Evolutionary conservation across 352 stramenopile genomes (phyloP), one percentile per base, ranked within the genome.

Genomic region (Phytophthora podocarpi): DNA sequence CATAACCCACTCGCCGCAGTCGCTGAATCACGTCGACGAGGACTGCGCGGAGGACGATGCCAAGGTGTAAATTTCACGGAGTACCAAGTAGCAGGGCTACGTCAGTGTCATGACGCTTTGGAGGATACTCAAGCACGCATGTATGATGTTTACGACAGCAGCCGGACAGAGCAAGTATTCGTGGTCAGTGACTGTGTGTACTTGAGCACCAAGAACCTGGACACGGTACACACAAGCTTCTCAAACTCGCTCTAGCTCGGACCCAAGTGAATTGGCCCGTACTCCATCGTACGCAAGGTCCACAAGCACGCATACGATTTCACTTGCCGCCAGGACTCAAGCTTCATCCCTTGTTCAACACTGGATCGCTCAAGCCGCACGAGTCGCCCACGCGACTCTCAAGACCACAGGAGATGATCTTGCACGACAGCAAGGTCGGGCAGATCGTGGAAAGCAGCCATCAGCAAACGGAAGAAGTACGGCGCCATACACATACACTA

Each of bases 321-420:
- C 63, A 64, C 18, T 51, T 64, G 5, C 52, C 27, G 2, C n/a
- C 51, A 2, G 60, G 36, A 12, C 26, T 52, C 23, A 53, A 59
- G 27, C 51, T 59, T 0, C 51, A 63, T 16, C 56, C 39, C 9
- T 37, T 59, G 6, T 65, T 59, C 56, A 65, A 57, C 13, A 58
- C 55, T 0, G 45, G 27, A 13, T 57, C 45, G 8, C 15, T 64
- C 35, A 58, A 45, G 28, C 43, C 55, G 11, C 51, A 63, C 35
- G 32, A 51, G 27, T 5, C 34, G 1, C 10, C 55, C n/a, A n/a
- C n/a, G n/a, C n/a, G n/a, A 13, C 12, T 13, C 11, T 48, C n/a
- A n/a, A n/a, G n/a, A n/a, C n/a, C n/a, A n/a, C n/a, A n/a, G n/a
- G n/a, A n/a, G n/a, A n/a, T n/a, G n/a, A n/a, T n/a, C n/a, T n/a